phyloP scores from a whole-genome alignment of 805 yeast species.

The Tetrapisispora nanseiensis region DNA sequence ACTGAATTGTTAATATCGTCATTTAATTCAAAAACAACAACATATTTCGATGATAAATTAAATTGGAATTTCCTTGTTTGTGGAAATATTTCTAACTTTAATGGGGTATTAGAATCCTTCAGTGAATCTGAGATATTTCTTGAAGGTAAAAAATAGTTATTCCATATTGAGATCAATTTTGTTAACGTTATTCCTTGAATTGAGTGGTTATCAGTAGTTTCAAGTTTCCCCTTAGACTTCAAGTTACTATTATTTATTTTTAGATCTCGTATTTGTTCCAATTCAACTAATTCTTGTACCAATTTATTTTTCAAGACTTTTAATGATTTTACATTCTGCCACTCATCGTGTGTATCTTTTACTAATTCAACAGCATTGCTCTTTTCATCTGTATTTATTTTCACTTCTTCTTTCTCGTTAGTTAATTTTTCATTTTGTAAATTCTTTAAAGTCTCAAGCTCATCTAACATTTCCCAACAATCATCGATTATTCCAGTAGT shows the following conservation, averaged over 20 bases:
- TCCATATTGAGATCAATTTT: slow-evolving; percentile 8
- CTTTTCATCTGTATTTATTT: slow-evolving; percentile 3
- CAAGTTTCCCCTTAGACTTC: not conserved
- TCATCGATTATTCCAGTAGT: slow-evolving; percentile 18
- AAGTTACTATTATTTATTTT: not conserved
- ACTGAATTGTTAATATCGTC: slow-evolving; percentile 4
- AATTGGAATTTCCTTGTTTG: slow-evolving; percentile 17
- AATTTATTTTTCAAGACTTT: not conserved
- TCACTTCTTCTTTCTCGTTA: slow-evolving; percentile 1
- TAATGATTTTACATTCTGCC: not conserved
- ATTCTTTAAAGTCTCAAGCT: slow-evolving; percentile 11
- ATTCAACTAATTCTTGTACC: not conserved
- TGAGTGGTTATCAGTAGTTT: not conserved
- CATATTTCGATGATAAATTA: slow-evolving; percentile 5
- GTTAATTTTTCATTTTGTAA: slow-evolving; percentile 8
- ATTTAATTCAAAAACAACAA: slow-evolving; percentile 8
- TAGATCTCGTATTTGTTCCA: not conserved
- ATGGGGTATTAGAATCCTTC: not conserved
- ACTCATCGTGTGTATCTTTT: slow-evolving; percentile 5
- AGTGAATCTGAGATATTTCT: not conserved
- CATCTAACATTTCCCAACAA: slow-evolving; percentile 16
- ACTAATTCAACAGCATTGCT: not conserved
- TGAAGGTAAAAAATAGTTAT: slow-evolving; percentile 2
- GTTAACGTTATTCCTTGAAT: not conserved
- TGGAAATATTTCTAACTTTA: slow-evolving; percentile 14